phyloP scores from a whole-genome alignment of 768 basidiomycete species.

The Tylopilus intermedius region DNA sequence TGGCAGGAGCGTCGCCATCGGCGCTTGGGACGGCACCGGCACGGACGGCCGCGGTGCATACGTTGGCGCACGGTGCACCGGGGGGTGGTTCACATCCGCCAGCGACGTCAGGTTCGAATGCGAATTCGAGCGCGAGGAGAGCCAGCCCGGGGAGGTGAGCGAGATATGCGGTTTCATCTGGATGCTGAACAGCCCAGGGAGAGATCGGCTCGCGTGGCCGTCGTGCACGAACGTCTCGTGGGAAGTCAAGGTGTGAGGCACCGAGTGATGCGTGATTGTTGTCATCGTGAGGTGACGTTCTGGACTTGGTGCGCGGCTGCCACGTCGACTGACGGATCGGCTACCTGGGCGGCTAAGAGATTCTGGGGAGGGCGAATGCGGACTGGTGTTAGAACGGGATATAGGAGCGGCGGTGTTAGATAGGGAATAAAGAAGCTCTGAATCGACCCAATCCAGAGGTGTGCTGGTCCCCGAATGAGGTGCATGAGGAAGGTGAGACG shows the following conservation, averaged over 20 bases:
- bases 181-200: slow-evolving; percentile 49
- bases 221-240: slow-evolving; percentile 52
- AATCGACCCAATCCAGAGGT: slow-evolving; percentile 77
- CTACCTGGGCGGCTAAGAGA: slow-evolving; percentile 25
- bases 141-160: slow-evolving; percentile 41
- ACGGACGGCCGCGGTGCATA: not conserved
- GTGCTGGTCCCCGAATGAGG: slow-evolving; percentile 42
- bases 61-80: slow-evolving; percentile 1
- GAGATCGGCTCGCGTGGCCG: slow-evolving; percentile 45
- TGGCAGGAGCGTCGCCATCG: not conserved
- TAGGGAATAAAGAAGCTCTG: slow-evolving; percentile 72
- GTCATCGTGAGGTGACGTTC: slow-evolving; percentile 35
- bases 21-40: not conserved
- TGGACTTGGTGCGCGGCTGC: slow-evolving; percentile 54
- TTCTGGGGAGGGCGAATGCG: slow-evolving; percentile 19
- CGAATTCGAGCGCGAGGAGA: slow-evolving; percentile 35
- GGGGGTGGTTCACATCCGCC: not conserved
- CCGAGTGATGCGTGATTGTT: not conserved
- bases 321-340: slow-evolving; percentile 30
- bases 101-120: slow-evolving; percentile 28
- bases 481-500: slow-evolving; percentile 34
- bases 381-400: slow-evolving; percentile 13
- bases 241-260: slow-evolving; percentile 15
- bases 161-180: slow-evolving; percentile 59
- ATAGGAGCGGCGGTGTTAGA: slow-evolving; percentile 34